These are phyloP conservation scores for Speleostelium caveatum DNA, from an alignment of 78 protist genomes.

Conservation along the genomic window DNA sequence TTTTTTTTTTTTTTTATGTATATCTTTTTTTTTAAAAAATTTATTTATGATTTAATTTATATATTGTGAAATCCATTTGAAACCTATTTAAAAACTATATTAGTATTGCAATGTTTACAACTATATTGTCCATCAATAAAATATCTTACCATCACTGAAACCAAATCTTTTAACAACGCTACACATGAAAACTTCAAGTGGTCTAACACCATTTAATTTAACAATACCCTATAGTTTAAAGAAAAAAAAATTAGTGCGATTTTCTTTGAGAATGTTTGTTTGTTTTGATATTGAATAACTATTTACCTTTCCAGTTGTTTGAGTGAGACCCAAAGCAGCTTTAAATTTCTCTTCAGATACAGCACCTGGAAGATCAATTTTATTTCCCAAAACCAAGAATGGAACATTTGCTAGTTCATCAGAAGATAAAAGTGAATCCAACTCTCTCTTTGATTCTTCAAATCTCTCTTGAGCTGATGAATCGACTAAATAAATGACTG, in stretches of 20 bases:
- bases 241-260: neutral
- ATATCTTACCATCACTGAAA: constrained; percentile 94
- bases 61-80: constrained; percentile 29
- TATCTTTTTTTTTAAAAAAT: neutral
- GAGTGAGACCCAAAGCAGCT: constrained; percentile 86
- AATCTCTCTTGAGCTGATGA: constrained; percentile 93
- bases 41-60: constrained; percentile 18
- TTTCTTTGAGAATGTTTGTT: neutral
- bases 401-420: constrained; percentile 95
- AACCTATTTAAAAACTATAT: constrained; percentile 17
- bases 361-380: constrained; percentile 96
- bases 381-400: constrained; percentile 99
- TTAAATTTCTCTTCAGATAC: constrained; percentile 95
- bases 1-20: neutral
- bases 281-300: too few relatives aligned
- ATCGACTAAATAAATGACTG: constrained; percentile 98
- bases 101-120: neutral
- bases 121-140: too few relatives aligned
- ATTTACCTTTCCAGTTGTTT: constrained; percentile 93
- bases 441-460: constrained; percentile 94
- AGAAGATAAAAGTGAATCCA: constrained; percentile 88
- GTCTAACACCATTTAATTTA: constrained; percentile 86
- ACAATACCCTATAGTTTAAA: constrained; percentile 83
- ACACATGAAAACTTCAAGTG: constrained; percentile 99
- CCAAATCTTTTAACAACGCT: constrained; percentile 94